Base-by-base conservation (phyloP, 1,284 basidiomycete species). In the Cronartium quercuum region DNA sequence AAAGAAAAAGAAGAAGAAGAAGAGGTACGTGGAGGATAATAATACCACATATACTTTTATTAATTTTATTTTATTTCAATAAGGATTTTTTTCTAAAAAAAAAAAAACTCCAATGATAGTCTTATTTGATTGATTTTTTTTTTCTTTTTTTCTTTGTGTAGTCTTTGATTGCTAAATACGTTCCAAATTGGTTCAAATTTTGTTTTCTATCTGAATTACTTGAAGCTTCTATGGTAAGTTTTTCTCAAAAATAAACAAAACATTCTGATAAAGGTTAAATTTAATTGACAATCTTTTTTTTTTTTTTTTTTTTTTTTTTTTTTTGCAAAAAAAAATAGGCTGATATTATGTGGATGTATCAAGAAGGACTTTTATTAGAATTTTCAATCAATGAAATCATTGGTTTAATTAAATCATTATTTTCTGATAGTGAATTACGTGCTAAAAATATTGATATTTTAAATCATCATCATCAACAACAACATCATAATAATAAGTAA, bases 101-200 rank as follows among this genome's bases (percentile, higher is more conserved):
- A 44, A 6, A n/a, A n/a, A n/a, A n/a, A n/a, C n/a, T n/a, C n/a
- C n/a, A n/a, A n/a, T n/a, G n/a, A n/a, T n/a, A n/a, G n/a, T n/a
- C n/a, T n/a, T n/a, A n/a, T n/a, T n/a, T n/a, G n/a, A n/a, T n/a
- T n/a, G n/a, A n/a, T n/a, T n/a, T 34, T 44, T 34, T 42, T n/a
- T n/a, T n/a, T n/a, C n/a, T 38, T 2, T 15, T 9, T 24, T 51
- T 74, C n/a, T 7, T 68, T 58, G 55, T 1, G 12, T 38, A 76
- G 74, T 29, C 68, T 24, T 57, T 60, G 67, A 74, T 69, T 66
- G 69, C 42, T 60, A 76, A 76, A 10, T 78, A 91, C 78, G 91
- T 94, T 18, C 90, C 91, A 0, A 89, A 88, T n/a, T 97, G 92
- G 94, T 86, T 95, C 79, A 95, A 95, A 81, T 94, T 92, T 82